phyloP scores from a whole-genome alignment of 202 grass and related monocot genomes.

The Tripidium arundinaceum region DNA sequence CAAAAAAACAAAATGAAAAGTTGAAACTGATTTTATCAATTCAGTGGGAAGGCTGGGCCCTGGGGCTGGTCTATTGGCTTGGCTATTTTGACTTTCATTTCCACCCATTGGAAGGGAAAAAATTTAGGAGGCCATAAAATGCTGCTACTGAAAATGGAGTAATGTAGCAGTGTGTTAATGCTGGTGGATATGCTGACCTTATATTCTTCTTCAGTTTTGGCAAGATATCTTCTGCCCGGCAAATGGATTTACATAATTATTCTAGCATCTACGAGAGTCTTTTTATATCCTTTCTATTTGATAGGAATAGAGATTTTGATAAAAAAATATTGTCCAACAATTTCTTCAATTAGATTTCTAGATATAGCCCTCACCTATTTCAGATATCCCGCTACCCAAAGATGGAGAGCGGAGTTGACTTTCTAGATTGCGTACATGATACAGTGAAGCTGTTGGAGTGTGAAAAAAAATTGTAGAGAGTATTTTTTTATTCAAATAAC shows the following conservation, averaged over 20 bases:
- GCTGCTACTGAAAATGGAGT: not conserved
- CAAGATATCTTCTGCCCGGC: not conserved
- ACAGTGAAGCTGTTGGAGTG: rapidly evolving
- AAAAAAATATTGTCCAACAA: not conserved
- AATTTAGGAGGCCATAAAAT: constrained; percentile 3
- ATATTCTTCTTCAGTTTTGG: not conserved
- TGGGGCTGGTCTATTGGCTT: no score
- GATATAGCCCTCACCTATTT: no score
- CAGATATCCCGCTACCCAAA: not conserved
- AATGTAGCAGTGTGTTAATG: not conserved
- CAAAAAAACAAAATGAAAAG: not conserved
- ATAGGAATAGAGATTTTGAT: not conserved
- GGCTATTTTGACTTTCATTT: not conserved
- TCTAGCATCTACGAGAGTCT: not conserved
- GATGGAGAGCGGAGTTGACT: not conserved
- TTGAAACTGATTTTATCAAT: not conserved
- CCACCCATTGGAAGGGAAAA: not conserved
- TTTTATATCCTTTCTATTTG: not conserved
- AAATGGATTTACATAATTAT: no score
- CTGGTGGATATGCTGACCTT: not conserved
- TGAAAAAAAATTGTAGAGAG: not conserved
- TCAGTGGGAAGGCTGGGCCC: not conserved
- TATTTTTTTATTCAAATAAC: not conserved
- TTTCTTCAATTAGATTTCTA: not conserved
- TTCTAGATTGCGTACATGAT: not conserved